Evolutionary conservation across 2,329 filamentous ascomycete genomes (phyloP), one percentile per base, ranked within the genome.

Genomic region (Diplodia sapinea): DNA sequence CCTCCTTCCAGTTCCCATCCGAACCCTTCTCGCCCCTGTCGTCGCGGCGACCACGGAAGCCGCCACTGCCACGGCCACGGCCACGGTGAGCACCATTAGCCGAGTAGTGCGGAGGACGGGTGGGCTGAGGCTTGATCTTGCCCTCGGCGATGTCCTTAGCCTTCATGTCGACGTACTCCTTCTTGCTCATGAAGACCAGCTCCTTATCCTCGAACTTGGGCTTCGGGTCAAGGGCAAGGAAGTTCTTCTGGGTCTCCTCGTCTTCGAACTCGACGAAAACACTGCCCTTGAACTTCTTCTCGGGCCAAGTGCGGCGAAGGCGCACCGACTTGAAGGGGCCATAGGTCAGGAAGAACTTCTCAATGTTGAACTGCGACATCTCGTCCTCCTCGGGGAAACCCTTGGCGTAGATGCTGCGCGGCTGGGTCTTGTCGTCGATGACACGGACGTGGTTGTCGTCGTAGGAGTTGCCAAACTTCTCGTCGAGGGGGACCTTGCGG

Each of bases 231-330:
- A 93, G 82, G 15, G 83, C 88, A 69, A 97, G 82, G 81, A 99
- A 99, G 68, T 88, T 88, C 78, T 93, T 86, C 74, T 92, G 89
- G 26, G 88, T 86, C 72, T 96, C 92, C 75, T 93, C 90, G 61
- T 87, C 87, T 70, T 87, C 85, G 79, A 98, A 99, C 80, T 97
- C 94, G 71, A 97, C 92, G 77, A 97, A 98, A 68, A 97, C 92
- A 72, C 93, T 97, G 73, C 94, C 93, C 86, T 99, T 99, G 89
- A 98, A 99, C 64, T 86, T 82, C 74, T 88, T 89, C 59, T 86
- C 81, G 69, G 89, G 83, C 52, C 86, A 84, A 59, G 84, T 84
- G 72, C 95, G 93, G 72, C 96, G 92, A 70, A 99, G 90, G 76
- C 94, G 94, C 70, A 99, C 89, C 56, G 89, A 87, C 75, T 91